These are phyloP conservation scores for Camellia granthamiana DNA, from an alignment of 148 eudicot species.

Conservation along the genomic window DNA sequence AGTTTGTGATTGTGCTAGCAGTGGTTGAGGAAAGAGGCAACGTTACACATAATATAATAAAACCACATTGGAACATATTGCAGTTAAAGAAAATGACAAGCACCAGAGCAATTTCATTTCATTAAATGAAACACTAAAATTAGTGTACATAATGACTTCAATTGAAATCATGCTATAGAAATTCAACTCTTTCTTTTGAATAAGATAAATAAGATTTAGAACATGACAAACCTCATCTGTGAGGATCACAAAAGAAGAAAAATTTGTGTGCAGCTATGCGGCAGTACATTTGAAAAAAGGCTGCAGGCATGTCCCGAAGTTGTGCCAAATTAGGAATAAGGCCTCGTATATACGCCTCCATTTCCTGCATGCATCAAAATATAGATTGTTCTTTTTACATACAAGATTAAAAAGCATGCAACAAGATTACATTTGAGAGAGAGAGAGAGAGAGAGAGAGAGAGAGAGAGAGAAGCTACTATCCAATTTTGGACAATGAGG, in stretches of 20 bases:
- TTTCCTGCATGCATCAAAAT: slow-evolving; percentile 52
- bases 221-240: slow-evolving; percentile 82
- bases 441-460: neutral
- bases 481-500: neutral
- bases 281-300: slow-evolving; percentile 89
- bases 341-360: slow-evolving; percentile 94
- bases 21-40: no score
- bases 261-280: slow-evolving; percentile 98
- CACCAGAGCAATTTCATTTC: neutral
- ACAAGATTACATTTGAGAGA: neutral
- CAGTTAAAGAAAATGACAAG: neutral
- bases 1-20: no score
- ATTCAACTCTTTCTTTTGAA: neutral
- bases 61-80: neutral
- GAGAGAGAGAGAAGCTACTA: neutral
- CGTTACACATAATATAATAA: neutral
- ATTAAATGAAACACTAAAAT: neutral
- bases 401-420: neutral
- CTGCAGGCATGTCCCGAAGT: slow-evolving; percentile 85
- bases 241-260: slow-evolving; percentile 98
- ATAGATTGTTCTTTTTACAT: neutral
- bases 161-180: neutral
- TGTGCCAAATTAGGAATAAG: slow-evolving; percentile 99
- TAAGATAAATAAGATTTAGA: neutral
- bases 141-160: neutral